Evolutionary conservation across 495 filamentous ascomycete genomes (phyloP).

Genomic region (Aspergillus carlsbadensis): DNA sequence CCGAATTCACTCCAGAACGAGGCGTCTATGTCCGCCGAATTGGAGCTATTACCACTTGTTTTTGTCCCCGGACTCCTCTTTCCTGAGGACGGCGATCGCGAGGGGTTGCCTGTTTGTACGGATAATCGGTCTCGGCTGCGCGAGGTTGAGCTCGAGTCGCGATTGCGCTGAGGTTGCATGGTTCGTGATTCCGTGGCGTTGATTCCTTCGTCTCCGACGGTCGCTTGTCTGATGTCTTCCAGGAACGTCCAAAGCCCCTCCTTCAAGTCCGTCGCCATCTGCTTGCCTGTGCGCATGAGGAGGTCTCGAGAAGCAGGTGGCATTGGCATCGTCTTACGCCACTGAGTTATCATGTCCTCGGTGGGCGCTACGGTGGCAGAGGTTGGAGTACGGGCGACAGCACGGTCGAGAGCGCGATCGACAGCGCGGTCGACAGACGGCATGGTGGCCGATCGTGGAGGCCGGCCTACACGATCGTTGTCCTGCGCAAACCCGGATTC

Average conservation of each 20-base stretch:
- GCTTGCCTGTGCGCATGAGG: slow-evolving; percentile 68
- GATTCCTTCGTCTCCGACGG: slow-evolving; percentile 87
- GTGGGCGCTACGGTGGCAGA: slow-evolving; percentile 27
- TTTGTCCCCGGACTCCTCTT: slow-evolving; percentile 32
- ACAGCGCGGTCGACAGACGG: slow-evolving; percentile 41
- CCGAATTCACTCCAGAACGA: slow-evolving; percentile 56
- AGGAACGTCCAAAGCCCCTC: slow-evolving; percentile 95
- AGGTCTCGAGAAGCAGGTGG: slow-evolving; percentile 52
- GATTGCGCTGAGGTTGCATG: slow-evolving; percentile 36
- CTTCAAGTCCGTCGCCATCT: slow-evolving; percentile 86
- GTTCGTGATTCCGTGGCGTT: slow-evolving; percentile 51
- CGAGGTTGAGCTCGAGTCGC: slow-evolving; percentile 34
- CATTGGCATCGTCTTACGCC: slow-evolving; percentile 45
- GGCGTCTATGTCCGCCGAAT: slow-evolving; percentile 43
- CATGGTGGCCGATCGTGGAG: slow-evolving; percentile 46
- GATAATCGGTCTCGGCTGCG: slow-evolving; percentile 42
- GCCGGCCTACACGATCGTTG: slow-evolving; percentile 37
- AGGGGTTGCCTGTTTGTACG: slow-evolving; percentile 30
- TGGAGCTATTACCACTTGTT: slow-evolving; percentile 49
- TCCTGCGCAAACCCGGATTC: slow-evolving; percentile 20
- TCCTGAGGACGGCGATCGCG: slow-evolving; percentile 39
- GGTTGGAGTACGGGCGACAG: too few relatives aligned
- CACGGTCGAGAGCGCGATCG: too few relatives aligned
- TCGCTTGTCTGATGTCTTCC: slow-evolving; percentile 91
- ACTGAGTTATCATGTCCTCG: slow-evolving; percentile 38